phyloP scores from a whole-genome alignment of 2,329 filamentous ascomycete species.

The Huntiella abstrusa region DNA sequence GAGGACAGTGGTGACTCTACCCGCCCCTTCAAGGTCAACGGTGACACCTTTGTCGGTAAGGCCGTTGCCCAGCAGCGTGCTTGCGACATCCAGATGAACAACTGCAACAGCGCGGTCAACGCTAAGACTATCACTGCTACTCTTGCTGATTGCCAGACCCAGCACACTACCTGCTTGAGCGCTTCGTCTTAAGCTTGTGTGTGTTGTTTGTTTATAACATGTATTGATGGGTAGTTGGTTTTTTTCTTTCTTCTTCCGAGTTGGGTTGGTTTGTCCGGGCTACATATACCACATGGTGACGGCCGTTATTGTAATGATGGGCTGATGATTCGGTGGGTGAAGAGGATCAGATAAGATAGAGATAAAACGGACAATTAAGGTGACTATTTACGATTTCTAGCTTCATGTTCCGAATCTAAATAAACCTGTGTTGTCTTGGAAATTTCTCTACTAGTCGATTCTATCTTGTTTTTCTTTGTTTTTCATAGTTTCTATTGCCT shows the following conservation, averaged over 20 bases:
- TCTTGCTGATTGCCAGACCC: slow-evolving; percentile 33
- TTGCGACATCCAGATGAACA: slow-evolving; percentile 45
- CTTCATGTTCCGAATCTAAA: neutral
- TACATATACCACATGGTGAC: neutral
- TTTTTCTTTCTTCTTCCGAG: neutral
- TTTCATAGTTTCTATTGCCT: neutral
- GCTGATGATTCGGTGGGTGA: neutral
- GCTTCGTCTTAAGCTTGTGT: slow-evolving; percentile 16
- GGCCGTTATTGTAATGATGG: neutral
- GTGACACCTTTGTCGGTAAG: slow-evolving; percentile 37
- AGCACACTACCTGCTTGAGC: slow-evolving; percentile 27
- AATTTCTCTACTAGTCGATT: neutral
- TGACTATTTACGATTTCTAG: neutral
- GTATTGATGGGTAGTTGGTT: neutral
- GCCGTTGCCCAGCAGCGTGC: slow-evolving; percentile 37
- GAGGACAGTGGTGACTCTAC: slow-evolving; percentile 25
- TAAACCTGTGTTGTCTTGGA: slow-evolving; percentile 3
- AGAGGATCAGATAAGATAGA: neutral
- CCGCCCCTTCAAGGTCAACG: slow-evolving; percentile 37
- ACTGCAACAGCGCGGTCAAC: slow-evolving; percentile 38
- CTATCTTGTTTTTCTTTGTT: neutral
- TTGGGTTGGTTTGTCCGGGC: neutral
- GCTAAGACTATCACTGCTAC: slow-evolving; percentile 24
- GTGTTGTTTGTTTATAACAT: neutral
- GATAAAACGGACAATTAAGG: neutral